Percentiles rank a stretch among this genome's conserved stretches.
phyloP scores from a whole-genome alignment of 108 stramenopile genomes.

The Nitzschia inconspicua region DNA sequence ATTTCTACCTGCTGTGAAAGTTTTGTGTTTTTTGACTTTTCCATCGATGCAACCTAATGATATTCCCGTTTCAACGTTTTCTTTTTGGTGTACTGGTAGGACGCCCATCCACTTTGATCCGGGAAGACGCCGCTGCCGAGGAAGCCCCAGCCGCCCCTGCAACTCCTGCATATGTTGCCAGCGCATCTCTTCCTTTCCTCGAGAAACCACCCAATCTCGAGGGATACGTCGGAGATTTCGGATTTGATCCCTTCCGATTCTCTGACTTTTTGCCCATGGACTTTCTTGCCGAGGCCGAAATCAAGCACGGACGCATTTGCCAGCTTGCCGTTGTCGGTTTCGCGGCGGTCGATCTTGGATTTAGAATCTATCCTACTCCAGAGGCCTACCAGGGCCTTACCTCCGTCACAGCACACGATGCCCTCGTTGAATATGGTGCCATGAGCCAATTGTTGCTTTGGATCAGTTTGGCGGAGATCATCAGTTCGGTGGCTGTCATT shows the following conservation, averaged over 20 bases:
- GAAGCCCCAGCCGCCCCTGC: conserved; percentile 14
- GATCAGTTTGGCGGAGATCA: conserved; percentile 66
- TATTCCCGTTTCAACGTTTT: not conserved
- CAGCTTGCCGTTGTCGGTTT: conserved; percentile 92
- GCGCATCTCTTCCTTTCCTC: conserved; percentile 88
- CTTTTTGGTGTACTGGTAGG: conserved; percentile 1
- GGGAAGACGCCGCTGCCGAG: conserved; percentile 19
- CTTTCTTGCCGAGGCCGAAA: conserved; percentile 91
- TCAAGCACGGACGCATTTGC: conserved; percentile 95
- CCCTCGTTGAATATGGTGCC: conserved; percentile 72
- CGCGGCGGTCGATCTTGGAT: conserved; percentile 85
- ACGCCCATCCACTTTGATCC: conserved; percentile 12
- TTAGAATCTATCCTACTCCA: conserved; percentile 73
- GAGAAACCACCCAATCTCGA: conserved; percentile 81
- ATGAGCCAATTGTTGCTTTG: conserved; percentile 80
- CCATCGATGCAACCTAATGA: not conserved
- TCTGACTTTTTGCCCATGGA: conserved; percentile 85
- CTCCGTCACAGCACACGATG: conserved; percentile 80
- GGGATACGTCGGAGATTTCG: conserved; percentile 86
- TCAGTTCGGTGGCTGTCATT: conserved; percentile 58
- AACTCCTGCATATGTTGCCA: conserved; percentile 25
- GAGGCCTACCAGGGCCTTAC: conserved; percentile 77
- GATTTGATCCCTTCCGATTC: conserved; percentile 93
- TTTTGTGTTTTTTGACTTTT: not conserved
- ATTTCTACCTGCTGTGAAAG: not conserved